Conservation (phyloP, 148 eudicot species). For the Arbutus unedo region DNA sequence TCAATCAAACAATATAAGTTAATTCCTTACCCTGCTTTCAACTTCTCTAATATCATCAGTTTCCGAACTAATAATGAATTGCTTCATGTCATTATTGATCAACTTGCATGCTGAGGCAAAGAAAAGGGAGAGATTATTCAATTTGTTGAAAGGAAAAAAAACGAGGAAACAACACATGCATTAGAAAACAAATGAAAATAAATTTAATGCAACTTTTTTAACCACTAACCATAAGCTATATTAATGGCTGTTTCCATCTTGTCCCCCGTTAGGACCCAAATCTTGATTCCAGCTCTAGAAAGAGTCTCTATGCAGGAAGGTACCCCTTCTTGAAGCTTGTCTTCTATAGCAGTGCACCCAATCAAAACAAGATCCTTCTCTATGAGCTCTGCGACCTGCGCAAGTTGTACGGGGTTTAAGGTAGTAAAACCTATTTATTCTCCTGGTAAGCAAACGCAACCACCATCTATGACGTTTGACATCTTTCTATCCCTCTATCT, state of each 20-base stretch:
- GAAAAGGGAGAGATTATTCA: not conserved
- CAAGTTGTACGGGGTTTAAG: conserved; percentile 10
- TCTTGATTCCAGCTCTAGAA: conserved; percentile 90
- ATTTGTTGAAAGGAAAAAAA: not conserved
- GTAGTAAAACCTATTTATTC: not conserved
- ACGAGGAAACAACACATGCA: conserved; percentile 2
- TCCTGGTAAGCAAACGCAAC: not conserved
- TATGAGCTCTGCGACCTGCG: conserved; percentile 91
- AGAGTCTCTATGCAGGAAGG: conserved; percentile 93
- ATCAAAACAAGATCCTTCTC: conserved; percentile 84
- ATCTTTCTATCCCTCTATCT: not conserved
- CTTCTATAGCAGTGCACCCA: conserved; percentile 97
- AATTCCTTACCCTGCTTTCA: conserved; percentile 68
- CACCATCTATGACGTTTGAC: not conserved
- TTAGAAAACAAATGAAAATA: not conserved
- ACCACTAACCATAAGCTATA: conserved; percentile 81
- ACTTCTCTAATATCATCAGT: conserved; percentile 86
- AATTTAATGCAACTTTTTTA: conserved; percentile 1
- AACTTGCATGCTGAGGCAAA: conserved; percentile 82
- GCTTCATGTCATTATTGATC: conserved; percentile 88
- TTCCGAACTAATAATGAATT: conserved; percentile 87
- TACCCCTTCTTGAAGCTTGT: conserved; percentile 99
- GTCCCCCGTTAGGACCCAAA: conserved; percentile 98
- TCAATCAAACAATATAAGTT: not conserved
- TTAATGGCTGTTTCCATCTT: conserved; percentile 98